Conservation (phyloP, 345 rosid genomes). For the Rhodamnia rubescens region DNA sequence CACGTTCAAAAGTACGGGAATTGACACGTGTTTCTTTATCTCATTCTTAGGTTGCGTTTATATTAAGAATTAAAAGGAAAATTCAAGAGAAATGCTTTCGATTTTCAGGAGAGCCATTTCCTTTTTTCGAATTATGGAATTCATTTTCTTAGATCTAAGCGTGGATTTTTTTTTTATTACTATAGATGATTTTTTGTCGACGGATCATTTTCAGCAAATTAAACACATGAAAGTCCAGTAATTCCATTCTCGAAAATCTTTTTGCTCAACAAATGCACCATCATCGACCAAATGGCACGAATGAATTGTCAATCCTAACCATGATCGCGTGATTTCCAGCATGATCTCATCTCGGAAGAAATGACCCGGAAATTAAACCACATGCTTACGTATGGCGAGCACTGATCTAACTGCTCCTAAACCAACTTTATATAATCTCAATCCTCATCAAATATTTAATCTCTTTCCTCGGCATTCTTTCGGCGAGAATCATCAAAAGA, state of each 20-base stretch:
- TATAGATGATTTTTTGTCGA: background rate
- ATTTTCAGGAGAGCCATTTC: background rate
- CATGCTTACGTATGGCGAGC: background rate
- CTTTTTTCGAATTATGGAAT: background rate
- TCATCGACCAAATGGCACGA: background rate
- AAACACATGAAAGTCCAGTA: background rate
- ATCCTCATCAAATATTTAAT: background rate
- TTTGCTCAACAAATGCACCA: background rate
- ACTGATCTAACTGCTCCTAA: background rate
- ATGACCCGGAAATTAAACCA: background rate
- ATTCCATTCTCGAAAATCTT: background rate
- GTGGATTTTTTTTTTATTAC: too few species aligned
- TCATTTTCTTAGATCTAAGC: background rate
- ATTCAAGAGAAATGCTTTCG: too few species aligned
- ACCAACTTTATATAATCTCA: background rate
- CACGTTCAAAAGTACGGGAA: background rate
- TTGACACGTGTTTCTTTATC: background rate
- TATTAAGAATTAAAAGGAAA: too few species aligned
- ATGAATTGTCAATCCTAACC: background rate
- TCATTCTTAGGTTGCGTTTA: background rate
- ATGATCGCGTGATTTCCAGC: background rate
- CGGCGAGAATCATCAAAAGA: background rate
- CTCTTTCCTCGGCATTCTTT: background rate
- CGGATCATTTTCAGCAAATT: background rate
- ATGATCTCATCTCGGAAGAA: background rate